Percentiles rank a stretch among this genome's conserved stretches.
These are phyloP conservation scores for Syncephalastrum contaminatum DNA, from an alignment of 371 early-diverging fungal genomes.

Conservation along the genomic window DNA sequence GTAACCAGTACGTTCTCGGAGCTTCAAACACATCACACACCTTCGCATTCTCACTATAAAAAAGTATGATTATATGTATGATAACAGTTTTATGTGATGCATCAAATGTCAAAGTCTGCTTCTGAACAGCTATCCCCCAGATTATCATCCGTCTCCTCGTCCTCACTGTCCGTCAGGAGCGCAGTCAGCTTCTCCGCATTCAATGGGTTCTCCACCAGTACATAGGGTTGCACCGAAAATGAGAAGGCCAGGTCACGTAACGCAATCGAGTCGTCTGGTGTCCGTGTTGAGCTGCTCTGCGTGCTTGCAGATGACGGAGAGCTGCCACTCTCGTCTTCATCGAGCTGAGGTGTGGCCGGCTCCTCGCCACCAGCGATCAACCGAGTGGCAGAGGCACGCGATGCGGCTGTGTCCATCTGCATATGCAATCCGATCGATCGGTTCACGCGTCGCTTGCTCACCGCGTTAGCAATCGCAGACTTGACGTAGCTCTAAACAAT, in stretches of 20 bases:
- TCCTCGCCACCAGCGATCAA: no score
- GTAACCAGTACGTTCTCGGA: no score
- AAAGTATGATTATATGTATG: neutral
- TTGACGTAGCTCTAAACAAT: slow-evolving; percentile 62
- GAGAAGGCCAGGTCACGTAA: slow-evolving; percentile 67
- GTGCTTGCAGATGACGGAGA: no score
- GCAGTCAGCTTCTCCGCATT: slow-evolving; percentile 67
- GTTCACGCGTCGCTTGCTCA: slow-evolving; percentile 68
- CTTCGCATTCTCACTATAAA: no score
- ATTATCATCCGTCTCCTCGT: slow-evolving; percentile 48
- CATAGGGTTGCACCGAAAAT: slow-evolving; percentile 63
- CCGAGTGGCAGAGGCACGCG: slow-evolving; percentile 3
- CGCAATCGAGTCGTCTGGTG: slow-evolving; percentile 12
- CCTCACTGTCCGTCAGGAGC: slow-evolving; percentile 55
- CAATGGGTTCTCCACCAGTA: slow-evolving; percentile 67
- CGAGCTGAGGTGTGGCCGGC: no score
- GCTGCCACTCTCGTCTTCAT: neutral
- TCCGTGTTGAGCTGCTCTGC: neutral
- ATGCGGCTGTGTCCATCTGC: slow-evolving; percentile 14
- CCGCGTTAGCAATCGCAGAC: slow-evolving; percentile 67
- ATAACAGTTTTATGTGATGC: neutral
- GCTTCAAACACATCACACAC: no score
- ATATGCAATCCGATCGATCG: slow-evolving; percentile 61
- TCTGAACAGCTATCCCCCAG: slow-evolving; percentile 27
- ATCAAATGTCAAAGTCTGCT: slow-evolving; percentile 25